Conservation (phyloP, 1,284 basidiomycete species). For the Moesziomyces aphidis region DNA sequence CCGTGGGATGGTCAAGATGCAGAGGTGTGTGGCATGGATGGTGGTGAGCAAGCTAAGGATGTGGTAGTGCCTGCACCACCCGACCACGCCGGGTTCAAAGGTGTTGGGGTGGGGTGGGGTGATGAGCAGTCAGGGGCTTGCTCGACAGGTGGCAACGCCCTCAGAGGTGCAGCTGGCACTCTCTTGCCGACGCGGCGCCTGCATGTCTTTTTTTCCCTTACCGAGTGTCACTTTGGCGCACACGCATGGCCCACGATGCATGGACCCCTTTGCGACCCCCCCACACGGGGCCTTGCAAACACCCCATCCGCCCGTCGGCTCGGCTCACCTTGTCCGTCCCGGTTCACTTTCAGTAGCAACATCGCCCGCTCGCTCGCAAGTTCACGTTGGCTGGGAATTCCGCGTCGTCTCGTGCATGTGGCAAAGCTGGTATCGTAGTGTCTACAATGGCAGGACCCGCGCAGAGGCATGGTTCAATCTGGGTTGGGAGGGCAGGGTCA, state of each 20-base stretch:
- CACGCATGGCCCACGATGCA: too few relatives aligned
- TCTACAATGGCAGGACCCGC: constrained; percentile 46
- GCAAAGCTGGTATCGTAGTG: constrained; percentile 48
- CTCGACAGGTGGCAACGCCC: not conserved
- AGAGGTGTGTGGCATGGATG: not conserved
- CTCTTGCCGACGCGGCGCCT: too few relatives aligned
- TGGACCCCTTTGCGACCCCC: too few relatives aligned
- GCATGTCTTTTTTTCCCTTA: too few relatives aligned
- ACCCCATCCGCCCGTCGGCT: too few relatives aligned
- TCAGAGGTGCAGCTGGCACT: too few relatives aligned
- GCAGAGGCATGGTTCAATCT: constrained; percentile 16
- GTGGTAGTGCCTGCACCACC: too few relatives aligned
- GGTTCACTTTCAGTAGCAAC: too few relatives aligned
- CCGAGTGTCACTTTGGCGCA: too few relatives aligned
- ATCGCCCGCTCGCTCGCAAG: constrained; percentile 1
- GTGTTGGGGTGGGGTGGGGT: not conserved
- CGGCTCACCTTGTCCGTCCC: too few relatives aligned
- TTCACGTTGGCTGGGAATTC: constrained; percentile 17
- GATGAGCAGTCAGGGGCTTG: not conserved
- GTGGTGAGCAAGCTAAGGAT: not conserved
- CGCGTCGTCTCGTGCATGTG: constrained; percentile 40
- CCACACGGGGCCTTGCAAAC: too few relatives aligned
- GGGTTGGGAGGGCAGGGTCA: constrained; percentile 1
- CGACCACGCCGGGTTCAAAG: not conserved
- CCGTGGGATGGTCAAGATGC: not conserved